These are phyloP conservation scores for Casuarina glauca DNA, from an alignment of 306 rosid genomes.

Conservation along the genomic window DNA sequence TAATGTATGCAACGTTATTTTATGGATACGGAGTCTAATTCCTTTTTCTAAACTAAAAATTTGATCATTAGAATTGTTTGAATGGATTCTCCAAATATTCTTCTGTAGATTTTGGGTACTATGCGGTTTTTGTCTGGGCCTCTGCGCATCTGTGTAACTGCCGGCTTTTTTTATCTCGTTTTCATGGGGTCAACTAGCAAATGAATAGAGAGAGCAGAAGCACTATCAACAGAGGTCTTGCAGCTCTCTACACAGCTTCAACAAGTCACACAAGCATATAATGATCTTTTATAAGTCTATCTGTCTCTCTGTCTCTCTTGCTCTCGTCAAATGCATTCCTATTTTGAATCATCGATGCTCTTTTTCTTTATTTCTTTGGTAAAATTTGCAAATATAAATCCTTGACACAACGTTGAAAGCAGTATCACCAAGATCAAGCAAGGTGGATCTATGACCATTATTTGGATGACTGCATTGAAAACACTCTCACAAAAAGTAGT, in stretches of 20 bases:
- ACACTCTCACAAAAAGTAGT: neutral
- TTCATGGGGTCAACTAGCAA: conserved; percentile 64
- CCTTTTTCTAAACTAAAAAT: neutral
- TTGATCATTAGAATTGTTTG: neutral
- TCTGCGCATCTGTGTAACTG: neutral
- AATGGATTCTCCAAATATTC: neutral
- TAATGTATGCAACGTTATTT: too few species aligned
- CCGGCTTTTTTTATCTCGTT: conserved; percentile 8
- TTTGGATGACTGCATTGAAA: conserved; percentile 31
- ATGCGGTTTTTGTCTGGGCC: neutral
- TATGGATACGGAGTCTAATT: too few species aligned
- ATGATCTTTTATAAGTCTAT: conserved; percentile 57
- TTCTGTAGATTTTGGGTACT: neutral
- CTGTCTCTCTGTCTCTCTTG: neutral
- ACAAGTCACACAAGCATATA: conserved; percentile 82
- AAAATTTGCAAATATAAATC: conserved; percentile 69
- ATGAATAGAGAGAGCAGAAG: conserved; percentile 85
- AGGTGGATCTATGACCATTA: conserved; percentile 48
- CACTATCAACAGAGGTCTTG: conserved; percentile 80
- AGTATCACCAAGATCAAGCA: conserved; percentile 78
- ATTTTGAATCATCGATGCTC: conserved; percentile 11
- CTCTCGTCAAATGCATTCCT: neutral
- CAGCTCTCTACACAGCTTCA: conserved; percentile 87
- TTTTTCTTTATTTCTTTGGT: neutral
- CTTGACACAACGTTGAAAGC: conserved; percentile 75